A percentile compares a stretch with the other conserved stretches of the same genome.
Conservation (phyloP, 1,284 basidiomycete genomes). For the Sporisorium graminicola region DNA sequence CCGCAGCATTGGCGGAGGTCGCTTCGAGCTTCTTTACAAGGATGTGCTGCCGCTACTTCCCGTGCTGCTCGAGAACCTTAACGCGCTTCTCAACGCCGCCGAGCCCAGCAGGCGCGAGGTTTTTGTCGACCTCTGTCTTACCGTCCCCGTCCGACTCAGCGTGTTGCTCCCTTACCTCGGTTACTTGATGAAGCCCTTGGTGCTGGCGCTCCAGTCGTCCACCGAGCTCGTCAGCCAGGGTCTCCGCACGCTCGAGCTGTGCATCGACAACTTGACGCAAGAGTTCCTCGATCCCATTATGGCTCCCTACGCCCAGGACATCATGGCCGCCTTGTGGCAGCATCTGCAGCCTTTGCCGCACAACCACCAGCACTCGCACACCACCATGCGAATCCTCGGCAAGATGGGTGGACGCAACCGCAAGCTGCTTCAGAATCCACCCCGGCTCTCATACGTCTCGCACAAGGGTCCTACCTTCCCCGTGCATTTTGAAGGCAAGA, state of each 20-base stretch:
- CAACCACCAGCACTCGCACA: slow-evolving; percentile 91
- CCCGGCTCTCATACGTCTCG: slow-evolving; percentile 77
- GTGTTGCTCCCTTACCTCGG: slow-evolving; percentile 94
- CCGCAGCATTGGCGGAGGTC: slow-evolving; percentile 95
- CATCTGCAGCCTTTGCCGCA: slow-evolving; percentile 87
- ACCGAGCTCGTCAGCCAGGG: slow-evolving; percentile 95
- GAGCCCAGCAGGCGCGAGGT: slow-evolving; percentile 65
- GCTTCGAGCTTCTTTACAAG: slow-evolving; percentile 95
- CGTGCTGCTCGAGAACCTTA: slow-evolving; percentile 95
- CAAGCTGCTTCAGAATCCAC: slow-evolving; percentile 81
- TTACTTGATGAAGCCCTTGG: slow-evolving; percentile 96
- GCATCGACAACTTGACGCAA: slow-evolving; percentile 98
- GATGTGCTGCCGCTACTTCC: slow-evolving; percentile 95
- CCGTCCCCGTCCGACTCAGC: slow-evolving; percentile 93
- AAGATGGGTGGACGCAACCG: slow-evolving; percentile 97
- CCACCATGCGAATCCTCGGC: slow-evolving; percentile 94
- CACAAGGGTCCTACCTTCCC: slow-evolving; percentile 47
- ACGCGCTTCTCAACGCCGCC: slow-evolving; percentile 71
- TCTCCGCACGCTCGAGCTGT: slow-evolving; percentile 95
- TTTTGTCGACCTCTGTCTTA: slow-evolving; percentile 96
- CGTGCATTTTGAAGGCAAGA: slow-evolving; percentile 49
- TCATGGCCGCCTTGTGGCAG: slow-evolving; percentile 83
- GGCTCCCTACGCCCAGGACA: slow-evolving; percentile 80
- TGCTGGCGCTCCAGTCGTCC: slow-evolving; percentile 83
- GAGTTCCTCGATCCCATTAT: slow-evolving; percentile 98